These are phyloP conservation scores for Nakataea oryzae DNA, from an alignment of 2,329 filamentous ascomycete genomes.

Conservation along the genomic window DNA sequence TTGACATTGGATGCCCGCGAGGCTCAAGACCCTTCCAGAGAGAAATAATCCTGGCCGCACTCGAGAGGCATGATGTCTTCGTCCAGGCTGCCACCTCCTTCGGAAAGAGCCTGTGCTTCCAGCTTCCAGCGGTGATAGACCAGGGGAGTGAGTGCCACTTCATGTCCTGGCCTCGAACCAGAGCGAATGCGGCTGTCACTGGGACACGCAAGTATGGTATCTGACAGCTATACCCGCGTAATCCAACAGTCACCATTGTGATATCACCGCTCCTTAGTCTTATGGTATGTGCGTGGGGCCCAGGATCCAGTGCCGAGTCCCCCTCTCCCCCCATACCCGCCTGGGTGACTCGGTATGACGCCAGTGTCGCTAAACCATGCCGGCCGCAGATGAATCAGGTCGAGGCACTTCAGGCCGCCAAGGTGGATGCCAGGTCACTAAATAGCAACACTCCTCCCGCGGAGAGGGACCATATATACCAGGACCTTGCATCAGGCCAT, in stretches of 20 bases:
- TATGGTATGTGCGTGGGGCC: slow-evolving; percentile 48
- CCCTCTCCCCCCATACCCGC: neutral
- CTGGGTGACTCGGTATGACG: too few species aligned
- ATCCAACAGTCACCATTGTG: slow-evolving; percentile 65
- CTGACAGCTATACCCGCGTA: too few species aligned
- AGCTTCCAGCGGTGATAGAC: slow-evolving; percentile 80
- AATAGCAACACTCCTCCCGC: slow-evolving; percentile 67
- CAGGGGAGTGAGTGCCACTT: slow-evolving; percentile 57
- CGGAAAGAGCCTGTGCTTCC: slow-evolving; percentile 88
- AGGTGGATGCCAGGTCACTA: slow-evolving; percentile 73
- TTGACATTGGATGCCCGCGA: neutral
- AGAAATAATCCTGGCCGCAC: slow-evolving; percentile 74
- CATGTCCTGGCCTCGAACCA: neutral
- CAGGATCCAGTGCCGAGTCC: too few species aligned
- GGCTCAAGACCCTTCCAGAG: slow-evolving; percentile 62
- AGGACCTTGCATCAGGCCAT: slow-evolving; percentile 80
- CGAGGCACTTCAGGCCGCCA: slow-evolving; percentile 60
- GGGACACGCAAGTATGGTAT: too few species aligned
- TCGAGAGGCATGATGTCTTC: slow-evolving; percentile 83
- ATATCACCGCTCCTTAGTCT: slow-evolving; percentile 81
- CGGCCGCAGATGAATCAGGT: slow-evolving; percentile 74
- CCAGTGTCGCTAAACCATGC: too few species aligned
- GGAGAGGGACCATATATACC: slow-evolving; percentile 60
- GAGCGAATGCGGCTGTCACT: too few species aligned
- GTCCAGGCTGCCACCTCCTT: slow-evolving; percentile 86